phyloP scores from a whole-genome alignment of 768 basidiomycete species.

The Naganishia friedmannii region DNA sequence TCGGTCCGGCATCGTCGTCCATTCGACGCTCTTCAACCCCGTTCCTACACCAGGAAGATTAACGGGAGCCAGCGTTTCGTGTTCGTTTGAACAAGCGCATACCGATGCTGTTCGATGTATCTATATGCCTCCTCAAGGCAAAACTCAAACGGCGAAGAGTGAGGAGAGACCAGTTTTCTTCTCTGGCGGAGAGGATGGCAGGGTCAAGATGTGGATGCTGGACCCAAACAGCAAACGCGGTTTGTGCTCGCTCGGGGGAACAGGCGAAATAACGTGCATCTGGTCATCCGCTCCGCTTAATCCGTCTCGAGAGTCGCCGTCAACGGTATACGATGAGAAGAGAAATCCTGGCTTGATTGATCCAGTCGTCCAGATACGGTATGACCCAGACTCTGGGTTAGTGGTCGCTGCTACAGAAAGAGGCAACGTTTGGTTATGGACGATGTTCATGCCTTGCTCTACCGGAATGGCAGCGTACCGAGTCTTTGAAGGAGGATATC shows the following conservation, averaged over 20 bases:
- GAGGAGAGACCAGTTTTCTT: constrained; percentile 31
- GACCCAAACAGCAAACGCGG: constrained; percentile 22
- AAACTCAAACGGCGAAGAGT: not conserved
- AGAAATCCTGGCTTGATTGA: constrained; percentile 31
- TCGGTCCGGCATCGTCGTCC: constrained; percentile 37
- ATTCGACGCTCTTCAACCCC: constrained; percentile 39
- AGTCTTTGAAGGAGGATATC: constrained; percentile 9
- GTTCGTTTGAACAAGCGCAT: constrained; percentile 34
- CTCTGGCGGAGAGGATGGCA: constrained; percentile 44
- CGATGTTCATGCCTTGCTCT: constrained; percentile 15
- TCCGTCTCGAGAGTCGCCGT: constrained; percentile 31
- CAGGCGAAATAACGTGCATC: constrained; percentile 14
- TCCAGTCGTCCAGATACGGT: constrained; percentile 39
- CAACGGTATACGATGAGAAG: constrained; percentile 12
- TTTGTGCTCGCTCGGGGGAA: constrained; percentile 1
- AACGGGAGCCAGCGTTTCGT: constrained; percentile 36
- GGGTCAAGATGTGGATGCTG: constrained; percentile 43
- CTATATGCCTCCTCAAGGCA: constrained; percentile 33
- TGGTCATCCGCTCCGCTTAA: constrained; percentile 17
- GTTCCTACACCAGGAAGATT: constrained; percentile 39
- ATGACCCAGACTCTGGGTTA: constrained; percentile 31
- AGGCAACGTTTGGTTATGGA: constrained; percentile 45
- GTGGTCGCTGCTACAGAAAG: constrained; percentile 41
- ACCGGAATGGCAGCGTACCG: constrained; percentile 14
- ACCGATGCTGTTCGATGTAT: constrained; percentile 36